Percentiles rank a stretch among this genome's conserved stretches.
phyloP scores from a whole-genome alignment of 306 rosid genomes.

The Canavalia gladiata region DNA sequence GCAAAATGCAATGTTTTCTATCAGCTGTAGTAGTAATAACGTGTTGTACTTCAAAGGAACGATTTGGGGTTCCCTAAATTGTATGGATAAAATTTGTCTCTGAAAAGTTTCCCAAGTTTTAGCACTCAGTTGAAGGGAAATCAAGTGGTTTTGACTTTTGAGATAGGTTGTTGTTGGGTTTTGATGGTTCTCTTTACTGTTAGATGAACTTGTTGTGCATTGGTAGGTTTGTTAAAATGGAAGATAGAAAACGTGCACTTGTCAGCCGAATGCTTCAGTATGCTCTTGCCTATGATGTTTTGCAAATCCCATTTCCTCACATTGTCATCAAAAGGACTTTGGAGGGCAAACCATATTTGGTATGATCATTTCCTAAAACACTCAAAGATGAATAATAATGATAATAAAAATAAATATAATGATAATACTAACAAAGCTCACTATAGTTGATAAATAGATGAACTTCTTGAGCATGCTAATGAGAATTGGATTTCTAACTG shows the following conservation, averaged over 20 bases:
- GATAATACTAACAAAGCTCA: neutral
- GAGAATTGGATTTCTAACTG: neutral
- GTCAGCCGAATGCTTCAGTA: conserved; percentile 88
- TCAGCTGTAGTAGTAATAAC: neutral
- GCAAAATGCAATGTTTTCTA: neutral
- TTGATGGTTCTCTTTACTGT: conserved; percentile 34
- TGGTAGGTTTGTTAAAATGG: conserved; percentile 68
- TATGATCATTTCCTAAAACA: conserved; percentile 29
- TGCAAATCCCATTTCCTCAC: conserved; percentile 61
- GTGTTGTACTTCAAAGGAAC: too few relatives aligned
- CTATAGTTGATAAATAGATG: neutral
- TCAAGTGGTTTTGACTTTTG: conserved; percentile 1
- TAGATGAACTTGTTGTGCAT: conserved; percentile 29
- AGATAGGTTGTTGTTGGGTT: conserved; percentile 1
- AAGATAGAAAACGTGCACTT: conserved; percentile 82
- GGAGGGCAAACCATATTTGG: conserved; percentile 90
- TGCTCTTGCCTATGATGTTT: conserved; percentile 62
- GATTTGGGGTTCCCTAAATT: neutral
- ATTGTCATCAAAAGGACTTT: conserved; percentile 72
- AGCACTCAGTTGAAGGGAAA: neutral
- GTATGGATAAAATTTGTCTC: neutral
- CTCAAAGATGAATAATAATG: neutral
- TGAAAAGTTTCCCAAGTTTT: neutral
- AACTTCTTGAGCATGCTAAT: neutral
- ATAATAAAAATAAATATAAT: too few relatives aligned